Base-by-base conservation (phyloP, 768 basidiomycete species). In the Suillus sp. region DNA sequence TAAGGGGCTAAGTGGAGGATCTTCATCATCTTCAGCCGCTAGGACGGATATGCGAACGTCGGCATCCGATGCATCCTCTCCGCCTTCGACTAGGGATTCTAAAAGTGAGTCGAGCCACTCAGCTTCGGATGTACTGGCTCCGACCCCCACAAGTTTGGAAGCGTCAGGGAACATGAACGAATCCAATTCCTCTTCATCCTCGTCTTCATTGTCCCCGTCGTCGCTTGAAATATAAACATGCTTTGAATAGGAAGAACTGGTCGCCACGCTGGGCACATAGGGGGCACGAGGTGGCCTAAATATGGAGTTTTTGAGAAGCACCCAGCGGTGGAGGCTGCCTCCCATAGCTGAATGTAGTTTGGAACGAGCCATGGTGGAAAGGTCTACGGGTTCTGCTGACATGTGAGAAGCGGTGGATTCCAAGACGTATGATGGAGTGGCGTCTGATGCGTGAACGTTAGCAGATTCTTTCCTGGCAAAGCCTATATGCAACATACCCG, bases 251-350 rank as follows among this genome's bases (percentile, higher is more conserved):
- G 74, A 70, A 75, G 73, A 74, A 55, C 62, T 68, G 48, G 65
- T 66, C 50, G 61, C 43, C 50, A 37, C 60, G 22, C 51, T 57
- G 64, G 74, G 68, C 61, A 78, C 70, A 60, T 80, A 54, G 67
- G 74, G 74, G 69, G 77, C 65, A 66, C 81, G 78, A 59, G 83
- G 81, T 65, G 86, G 82, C 68, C 80, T 81, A 67, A 85, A 76
- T 66, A 92, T 83, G 35, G 90, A 92, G 75, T 93, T 94, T 88
- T 93, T 93, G 72, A 93, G 83, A 63, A 94, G 82, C 59, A 94
- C 92, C 90, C 90, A 92, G 73, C 91, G 90, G 72, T 91, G 90
- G 78, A 93, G 84, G 78, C 86, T 91, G 68, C 80, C 75, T 62
- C 82, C 82, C 69, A 84, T 73, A 71, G 85, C 88, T 67, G 83